A percentile compares a stretch with the other conserved stretches of the same genome.
Evolutionary conservation across 495 filamentous ascomycete genomes (phyloP).

Genomic region (Cenococcum geophilum): DNA sequence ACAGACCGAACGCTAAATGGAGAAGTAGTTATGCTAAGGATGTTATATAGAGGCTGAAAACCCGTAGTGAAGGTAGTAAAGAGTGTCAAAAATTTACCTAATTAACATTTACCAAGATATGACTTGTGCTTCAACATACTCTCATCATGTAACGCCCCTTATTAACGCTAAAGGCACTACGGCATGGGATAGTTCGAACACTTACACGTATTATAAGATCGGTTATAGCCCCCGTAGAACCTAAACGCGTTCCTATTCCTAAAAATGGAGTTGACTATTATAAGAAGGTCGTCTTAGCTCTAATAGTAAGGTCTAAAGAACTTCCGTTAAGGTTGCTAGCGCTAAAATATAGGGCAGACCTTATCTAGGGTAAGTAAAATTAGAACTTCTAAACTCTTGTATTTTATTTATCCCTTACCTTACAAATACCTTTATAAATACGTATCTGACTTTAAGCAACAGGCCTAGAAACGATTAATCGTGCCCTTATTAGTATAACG

Average conservation of each 20-base stretch:
- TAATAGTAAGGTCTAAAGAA: conserved; percentile 96
- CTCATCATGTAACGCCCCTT: neutral
- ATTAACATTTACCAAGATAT: neutral
- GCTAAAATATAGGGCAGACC: conserved; percentile 89
- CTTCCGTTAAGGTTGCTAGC: conserved; percentile 80
- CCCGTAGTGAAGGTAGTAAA: neutral
- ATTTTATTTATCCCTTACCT: neutral
- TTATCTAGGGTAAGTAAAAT: conserved; percentile 71
- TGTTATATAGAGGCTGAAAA: too few species aligned
- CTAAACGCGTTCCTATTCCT: conserved; percentile 73
- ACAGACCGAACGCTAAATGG: too few species aligned
- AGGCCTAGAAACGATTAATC: conserved; percentile 92
- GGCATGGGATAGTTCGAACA: conserved; percentile 33
- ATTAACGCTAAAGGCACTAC: neutral
- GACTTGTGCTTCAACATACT: neutral
- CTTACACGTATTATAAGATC: conserved; percentile 47
- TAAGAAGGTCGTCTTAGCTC: conserved; percentile 86
- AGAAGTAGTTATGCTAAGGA: too few species aligned
- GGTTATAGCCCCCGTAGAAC: conserved; percentile 32
- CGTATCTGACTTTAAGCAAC: too few species aligned
- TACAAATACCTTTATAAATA: too few species aligned
- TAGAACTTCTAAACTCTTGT: conserved; percentile 7
- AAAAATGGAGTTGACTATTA: conserved; percentile 86
- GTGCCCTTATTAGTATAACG: conserved; percentile 76
- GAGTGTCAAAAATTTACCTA: neutral